Conservation (phyloP, 805 yeast genomes). For the Brettanomyces anomalus region DNA sequence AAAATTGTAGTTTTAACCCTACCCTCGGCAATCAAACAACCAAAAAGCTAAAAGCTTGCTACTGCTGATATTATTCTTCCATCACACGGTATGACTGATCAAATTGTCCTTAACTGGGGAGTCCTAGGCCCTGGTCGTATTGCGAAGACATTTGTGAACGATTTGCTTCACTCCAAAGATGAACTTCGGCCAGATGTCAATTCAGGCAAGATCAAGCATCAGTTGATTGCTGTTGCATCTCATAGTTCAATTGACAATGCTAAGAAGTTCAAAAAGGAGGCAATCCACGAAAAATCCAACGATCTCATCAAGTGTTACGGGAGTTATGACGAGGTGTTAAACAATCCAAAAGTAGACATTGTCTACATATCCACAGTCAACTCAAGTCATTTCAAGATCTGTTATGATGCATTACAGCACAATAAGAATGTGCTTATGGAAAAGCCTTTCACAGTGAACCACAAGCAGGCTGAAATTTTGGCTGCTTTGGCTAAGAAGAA, state of each 20-base stretch:
- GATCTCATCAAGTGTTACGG: constrained; percentile 10
- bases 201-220: constrained; percentile 22
- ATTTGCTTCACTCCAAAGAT: constrained; percentile 21
- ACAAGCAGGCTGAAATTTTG: constrained; percentile 33
- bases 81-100: neutral
- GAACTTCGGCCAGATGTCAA: constrained; percentile 10
- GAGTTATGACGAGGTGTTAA: constrained; percentile 33
- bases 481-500: constrained; percentile 33
- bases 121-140: constrained; percentile 43
- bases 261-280: constrained; percentile 7
- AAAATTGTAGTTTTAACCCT: no score
- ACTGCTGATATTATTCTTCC: no score
- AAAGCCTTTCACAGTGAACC: constrained; percentile 45
- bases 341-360: constrained; percentile 31
- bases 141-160: constrained; percentile 32
- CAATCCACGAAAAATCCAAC: constrained; percentile 7
- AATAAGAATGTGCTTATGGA: constrained; percentile 45
- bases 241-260: constrained; percentile 26
- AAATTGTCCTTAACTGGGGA: constrained; percentile 31
- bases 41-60: no score
- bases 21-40: no score
- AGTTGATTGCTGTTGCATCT: constrained; percentile 31
- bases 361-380: constrained; percentile 50
- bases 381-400: constrained; percentile 36
- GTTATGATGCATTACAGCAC: constrained; percentile 30